phyloP scores from a whole-genome alignment of 202 grass and related monocot genomes.

The Setaria viridis region DNA sequence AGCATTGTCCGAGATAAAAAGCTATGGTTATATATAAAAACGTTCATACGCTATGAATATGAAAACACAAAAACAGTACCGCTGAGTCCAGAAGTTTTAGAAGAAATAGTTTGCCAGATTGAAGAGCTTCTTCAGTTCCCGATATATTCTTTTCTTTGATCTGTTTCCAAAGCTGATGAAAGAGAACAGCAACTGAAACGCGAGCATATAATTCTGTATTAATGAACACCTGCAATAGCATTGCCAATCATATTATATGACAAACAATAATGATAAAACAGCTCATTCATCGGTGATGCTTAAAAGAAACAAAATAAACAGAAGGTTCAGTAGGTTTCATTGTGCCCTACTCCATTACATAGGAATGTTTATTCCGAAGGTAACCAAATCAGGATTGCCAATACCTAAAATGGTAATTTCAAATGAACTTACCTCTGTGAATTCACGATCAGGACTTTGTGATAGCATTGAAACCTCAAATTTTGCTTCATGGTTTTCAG shows the following conservation, averaged over 20 bases:
- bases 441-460: slow-evolving; percentile 96
- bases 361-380: slow-evolving; percentile 3
- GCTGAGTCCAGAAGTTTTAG: slow-evolving; percentile 81
- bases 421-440: slow-evolving; percentile 80
- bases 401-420: slow-evolving; percentile 37
- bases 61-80: slow-evolving; percentile 55
- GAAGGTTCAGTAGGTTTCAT: slow-evolving; percentile 26
- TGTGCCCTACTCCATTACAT: slow-evolving; percentile 12
- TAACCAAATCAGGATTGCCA: slow-evolving; percentile 1
- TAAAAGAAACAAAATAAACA: background rate
- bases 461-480: slow-evolving; percentile 90
- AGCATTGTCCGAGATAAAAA: slow-evolving; percentile 20
- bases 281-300: background rate
- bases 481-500: slow-evolving; percentile 89
- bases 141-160: slow-evolving; percentile 37
- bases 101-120: slow-evolving; percentile 84
- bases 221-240: slow-evolving; percentile 82
- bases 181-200: slow-evolving; percentile 87
- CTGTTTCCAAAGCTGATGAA: slow-evolving; percentile 68
- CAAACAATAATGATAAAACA: slow-evolving; percentile 23
- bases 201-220: slow-evolving; percentile 97
- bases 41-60: background rate
- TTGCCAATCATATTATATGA: slow-evolving; percentile 34
- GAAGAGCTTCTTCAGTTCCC: slow-evolving; percentile 58
- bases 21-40: background rate